phyloP scores from a whole-genome alignment of 1,284 basidiomycete genomes.

The Fomes fomentarius region DNA sequence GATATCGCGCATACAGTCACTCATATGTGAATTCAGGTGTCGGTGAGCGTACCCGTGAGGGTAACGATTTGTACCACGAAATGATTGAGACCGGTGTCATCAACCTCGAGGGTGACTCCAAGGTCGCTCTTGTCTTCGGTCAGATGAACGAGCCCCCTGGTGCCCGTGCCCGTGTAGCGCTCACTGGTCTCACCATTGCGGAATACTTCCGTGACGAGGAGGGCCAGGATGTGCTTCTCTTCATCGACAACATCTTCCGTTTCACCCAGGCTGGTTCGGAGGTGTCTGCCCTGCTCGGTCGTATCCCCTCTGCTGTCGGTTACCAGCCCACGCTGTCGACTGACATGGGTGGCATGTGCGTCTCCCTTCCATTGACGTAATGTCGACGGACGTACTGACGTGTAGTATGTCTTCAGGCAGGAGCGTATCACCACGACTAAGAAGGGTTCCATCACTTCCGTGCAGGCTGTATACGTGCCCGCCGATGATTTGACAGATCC shows the following conservation, averaged over 20 bases:
- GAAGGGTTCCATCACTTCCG: slow-evolving; percentile 99
- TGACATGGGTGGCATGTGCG: slow-evolving; percentile 99
- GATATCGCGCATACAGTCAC: background rate
- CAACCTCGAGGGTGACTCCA: slow-evolving; percentile 97
- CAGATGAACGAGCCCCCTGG: slow-evolving; percentile 99
- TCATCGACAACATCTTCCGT: slow-evolving; percentile 99
- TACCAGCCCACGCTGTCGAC: slow-evolving; percentile 99
- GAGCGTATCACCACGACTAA: slow-evolving; percentile 99
- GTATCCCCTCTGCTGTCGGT: slow-evolving; percentile 99
- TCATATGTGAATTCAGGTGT: slow-evolving; percentile 63
- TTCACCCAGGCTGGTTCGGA: slow-evolving; percentile 99
- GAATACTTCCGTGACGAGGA: slow-evolving; percentile 99
- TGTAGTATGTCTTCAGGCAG: slow-evolving; percentile 61
- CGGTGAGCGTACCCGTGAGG: slow-evolving; percentile 99
- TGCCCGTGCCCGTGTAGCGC: slow-evolving; percentile 99
- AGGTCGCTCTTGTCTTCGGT: slow-evolving; percentile 99
- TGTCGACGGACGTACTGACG: background rate
- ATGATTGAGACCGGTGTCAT: slow-evolving; percentile 99
- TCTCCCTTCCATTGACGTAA: slow-evolving; percentile 25
- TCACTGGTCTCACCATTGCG: slow-evolving; percentile 98
- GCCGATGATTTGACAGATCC: slow-evolving; percentile 99
- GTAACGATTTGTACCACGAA: slow-evolving; percentile 99
- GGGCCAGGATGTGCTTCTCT: slow-evolving; percentile 99
- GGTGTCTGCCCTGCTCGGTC: slow-evolving; percentile 98
- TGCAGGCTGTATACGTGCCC: slow-evolving; percentile 99